Base-by-base conservation (phyloP, 768 basidiomycete species). In the Lentinula edodes region DNA sequence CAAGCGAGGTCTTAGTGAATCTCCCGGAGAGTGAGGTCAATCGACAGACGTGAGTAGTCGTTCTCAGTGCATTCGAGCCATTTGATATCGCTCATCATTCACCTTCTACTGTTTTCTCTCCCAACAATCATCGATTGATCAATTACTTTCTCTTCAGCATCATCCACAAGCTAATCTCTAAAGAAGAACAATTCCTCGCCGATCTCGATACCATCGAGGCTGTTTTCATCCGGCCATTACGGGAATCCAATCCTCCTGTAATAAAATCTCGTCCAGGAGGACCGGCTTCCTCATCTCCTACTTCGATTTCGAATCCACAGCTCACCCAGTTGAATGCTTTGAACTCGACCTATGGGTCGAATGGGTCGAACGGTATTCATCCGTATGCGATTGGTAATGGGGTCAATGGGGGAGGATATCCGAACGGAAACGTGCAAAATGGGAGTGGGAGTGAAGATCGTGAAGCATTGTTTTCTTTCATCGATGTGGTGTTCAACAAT, bases 401-500 rank as follows among this genome's bases (percentile, higher is more conserved):
- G 13, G 18, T 8, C 8, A 23, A 36, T 9, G 38, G 18, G 20
- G 51, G 20, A 9, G 45, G 45, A 43, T 43, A 43, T n/a, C 6
- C 42, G 16, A 35, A 38, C 39, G 53, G 48, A 5, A 50, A 32
- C 20, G 20, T 8, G 16, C 48, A 23, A 20, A 50, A 50, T 43
- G 42, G 42, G 48, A 50, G 28, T 43, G 42, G 42, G 15, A 43
- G 6, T 43, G 53, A 55, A 39, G 53, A 55, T 41, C 34, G 53
- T 12, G 53, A 55, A 28, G 78, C 84, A 36, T 73, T 96, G 6
- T 89, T 91, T 36, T 85, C 88, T 38, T 96, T 98, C 72, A 87
- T 97, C 54, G 90, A 92, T 48, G 89, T 92, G 38, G 88, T 95
- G 3, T 95, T 98, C 64, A 87, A 90, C 54, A 97, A 97, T 70